Conservation (phyloP, 179 eudicot species). For the Dionaea muscipula region DNA sequence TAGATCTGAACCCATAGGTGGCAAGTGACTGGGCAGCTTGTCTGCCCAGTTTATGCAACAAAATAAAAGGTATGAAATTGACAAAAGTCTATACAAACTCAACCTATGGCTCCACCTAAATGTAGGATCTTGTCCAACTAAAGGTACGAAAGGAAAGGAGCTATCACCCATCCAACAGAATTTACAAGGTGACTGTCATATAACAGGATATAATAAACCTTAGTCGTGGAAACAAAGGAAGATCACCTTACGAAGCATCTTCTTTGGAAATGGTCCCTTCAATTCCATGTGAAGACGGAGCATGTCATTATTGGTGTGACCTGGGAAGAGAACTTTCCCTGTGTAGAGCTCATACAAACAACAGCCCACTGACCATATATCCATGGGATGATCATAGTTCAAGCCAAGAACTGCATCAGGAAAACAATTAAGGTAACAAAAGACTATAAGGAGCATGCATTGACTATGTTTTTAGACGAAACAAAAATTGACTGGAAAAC, state of each 20-base stretch:
- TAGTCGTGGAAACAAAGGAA: neutral
- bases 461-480: no score
- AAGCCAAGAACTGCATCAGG: slow-evolving; percentile 74
- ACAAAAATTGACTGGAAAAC: neutral
- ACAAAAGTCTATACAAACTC: no score
- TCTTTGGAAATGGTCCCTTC: slow-evolving; percentile 88
- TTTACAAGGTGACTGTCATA: no score
- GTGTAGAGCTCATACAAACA: slow-evolving; percentile 88
- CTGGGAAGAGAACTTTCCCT: slow-evolving; percentile 93
- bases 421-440: neutral
- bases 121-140: no score
- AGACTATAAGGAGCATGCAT: no score
- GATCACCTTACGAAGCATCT: slow-evolving; percentile 86
- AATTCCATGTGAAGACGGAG: slow-evolving; percentile 97
- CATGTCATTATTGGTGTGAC: slow-evolving; percentile 94
- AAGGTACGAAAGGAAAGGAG: no score
- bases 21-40: no score
- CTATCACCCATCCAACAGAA: no score
- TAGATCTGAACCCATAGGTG: no score
- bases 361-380: slow-evolving; percentile 98
- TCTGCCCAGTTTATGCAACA: no score
- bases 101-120: no score
- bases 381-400: slow-evolving; percentile 92
- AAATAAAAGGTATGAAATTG: no score
- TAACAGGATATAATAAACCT: neutral